A percentile compares a stretch with the other conserved stretches of the same genome.
These are phyloP conservation scores for Hygrocybe punicea DNA, from an alignment of 768 basidiomycete genomes.

Conservation along the genomic window DNA sequence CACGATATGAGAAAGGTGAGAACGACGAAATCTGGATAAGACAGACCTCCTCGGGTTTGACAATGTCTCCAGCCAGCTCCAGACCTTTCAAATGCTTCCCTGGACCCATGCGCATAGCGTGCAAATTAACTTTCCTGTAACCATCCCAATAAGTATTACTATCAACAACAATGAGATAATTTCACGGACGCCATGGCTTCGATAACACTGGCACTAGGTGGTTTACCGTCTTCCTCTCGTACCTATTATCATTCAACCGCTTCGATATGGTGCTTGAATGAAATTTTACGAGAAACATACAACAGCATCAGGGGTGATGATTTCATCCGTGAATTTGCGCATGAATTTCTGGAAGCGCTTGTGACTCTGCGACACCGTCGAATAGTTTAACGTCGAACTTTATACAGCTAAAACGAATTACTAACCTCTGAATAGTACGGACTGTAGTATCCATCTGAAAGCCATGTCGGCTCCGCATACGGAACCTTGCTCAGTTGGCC, in stretches of 20 bases:
- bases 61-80: slow-evolving; percentile 73
- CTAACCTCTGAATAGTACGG: slow-evolving; percentile 77
- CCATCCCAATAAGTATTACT: background rate
- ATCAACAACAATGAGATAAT: background rate
- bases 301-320: slow-evolving; percentile 49
- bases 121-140: slow-evolving; percentile 47
- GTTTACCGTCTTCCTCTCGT: slow-evolving; percentile 65
- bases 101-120: slow-evolving; percentile 52
- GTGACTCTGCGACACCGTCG: slow-evolving; percentile 43
- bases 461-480: slow-evolving; percentile 78
- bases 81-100: slow-evolving; percentile 88
- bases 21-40: background rate
- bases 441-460: slow-evolving; percentile 58
- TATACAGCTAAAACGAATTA: slow-evolving; percentile 26
- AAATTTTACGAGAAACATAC: slow-evolving; percentile 14
- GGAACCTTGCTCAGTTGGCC: slow-evolving; percentile 67
- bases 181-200: slow-evolving; percentile 55
- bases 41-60: slow-evolving; percentile 69
- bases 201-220: slow-evolving; percentile 57
- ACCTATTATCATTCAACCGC: slow-evolving; percentile 36
- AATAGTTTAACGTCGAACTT: background rate
- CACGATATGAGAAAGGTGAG: background rate
- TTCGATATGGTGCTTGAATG: slow-evolving; percentile 17
- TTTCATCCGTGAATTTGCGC: slow-evolving; percentile 64
- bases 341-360: slow-evolving; percentile 52